phyloP scores from a whole-genome alignment of 2,329 filamentous ascomycete species.

The Epichloe sp. region DNA sequence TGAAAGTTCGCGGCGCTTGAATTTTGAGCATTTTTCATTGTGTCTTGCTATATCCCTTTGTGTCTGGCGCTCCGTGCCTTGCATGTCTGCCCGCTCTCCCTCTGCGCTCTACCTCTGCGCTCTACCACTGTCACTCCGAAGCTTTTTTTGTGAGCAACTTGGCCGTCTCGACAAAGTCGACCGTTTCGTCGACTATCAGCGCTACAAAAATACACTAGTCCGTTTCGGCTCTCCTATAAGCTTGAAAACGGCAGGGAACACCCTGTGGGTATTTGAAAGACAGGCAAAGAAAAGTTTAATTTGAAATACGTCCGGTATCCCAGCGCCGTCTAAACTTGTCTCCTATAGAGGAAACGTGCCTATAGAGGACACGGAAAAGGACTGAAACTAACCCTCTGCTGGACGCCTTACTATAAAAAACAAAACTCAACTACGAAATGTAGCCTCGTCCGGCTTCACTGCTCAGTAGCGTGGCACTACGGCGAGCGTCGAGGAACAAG shows the following conservation, averaged over 20 bases:
- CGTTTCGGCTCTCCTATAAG: background rate
- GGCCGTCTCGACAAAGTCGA: background rate
- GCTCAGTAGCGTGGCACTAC: conserved; percentile 58
- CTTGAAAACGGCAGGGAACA: background rate
- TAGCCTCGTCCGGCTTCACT: conserved; percentile 51
- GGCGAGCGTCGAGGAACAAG: conserved; percentile 68
- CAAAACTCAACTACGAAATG: conserved; percentile 32
- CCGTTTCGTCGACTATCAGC: background rate
- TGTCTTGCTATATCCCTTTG: conserved; percentile 4
- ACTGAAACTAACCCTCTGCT: background rate
- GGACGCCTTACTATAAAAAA: background rate
- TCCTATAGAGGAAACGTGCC: background rate
- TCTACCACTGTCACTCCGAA: background rate
- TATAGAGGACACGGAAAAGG: background rate
- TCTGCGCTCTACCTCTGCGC: background rate
- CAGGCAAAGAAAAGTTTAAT: background rate
- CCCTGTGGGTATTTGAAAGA: background rate
- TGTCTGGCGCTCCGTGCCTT: background rate
- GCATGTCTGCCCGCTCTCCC: background rate
- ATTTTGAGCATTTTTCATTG: conserved; percentile 1
- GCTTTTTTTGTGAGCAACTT: background rate
- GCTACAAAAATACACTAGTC: background rate
- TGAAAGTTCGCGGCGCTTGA: background rate
- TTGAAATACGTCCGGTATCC: background rate
- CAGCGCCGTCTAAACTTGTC: background rate